Evolutionary conservation across 495 filamentous ascomycete species (phyloP).

Genomic region (Cercophora newfieldiana): DNA sequence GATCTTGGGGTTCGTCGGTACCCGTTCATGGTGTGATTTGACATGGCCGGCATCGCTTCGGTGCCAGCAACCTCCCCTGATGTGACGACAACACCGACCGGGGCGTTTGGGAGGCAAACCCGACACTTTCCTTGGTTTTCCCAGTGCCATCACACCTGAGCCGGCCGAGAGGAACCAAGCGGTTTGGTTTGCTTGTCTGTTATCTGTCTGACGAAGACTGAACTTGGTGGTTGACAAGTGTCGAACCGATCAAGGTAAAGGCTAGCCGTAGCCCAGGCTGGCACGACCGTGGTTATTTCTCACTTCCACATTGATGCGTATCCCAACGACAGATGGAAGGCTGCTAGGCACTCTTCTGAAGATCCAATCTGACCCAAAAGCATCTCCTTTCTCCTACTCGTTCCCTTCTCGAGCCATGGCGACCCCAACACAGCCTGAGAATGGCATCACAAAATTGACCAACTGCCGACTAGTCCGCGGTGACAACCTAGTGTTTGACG

Average conservation of each 20-base stretch:
- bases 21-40: not conserved
- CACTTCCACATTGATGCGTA: too few species aligned
- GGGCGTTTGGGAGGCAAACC: not conserved
- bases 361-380: too few species aligned
- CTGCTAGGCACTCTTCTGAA: too few species aligned
- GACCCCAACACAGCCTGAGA: constrained; percentile 12
- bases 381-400: not conserved
- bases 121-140: constrained; percentile 21
- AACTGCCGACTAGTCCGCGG: constrained; percentile 72
- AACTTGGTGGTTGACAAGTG: not conserved
- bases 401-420: not conserved
- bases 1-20: not conserved
- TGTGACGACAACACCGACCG: not conserved
- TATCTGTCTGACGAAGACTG: not conserved
- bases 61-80: not conserved
- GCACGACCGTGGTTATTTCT: too few species aligned
- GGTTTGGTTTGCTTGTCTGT: not conserved
- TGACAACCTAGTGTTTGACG: constrained; percentile 62
- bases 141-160: constrained; percentile 27
- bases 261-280: too few species aligned
- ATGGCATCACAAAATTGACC: constrained; percentile 76
- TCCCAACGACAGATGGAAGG: too few species aligned
- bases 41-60: not conserved
- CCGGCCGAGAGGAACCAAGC: not conserved
- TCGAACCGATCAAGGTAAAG: not conserved